Percentiles rank a stretch among this genome's conserved stretches.
Conservation (phyloP, 495 filamentous ascomycete genomes). For the Neurospora sp. region DNA sequence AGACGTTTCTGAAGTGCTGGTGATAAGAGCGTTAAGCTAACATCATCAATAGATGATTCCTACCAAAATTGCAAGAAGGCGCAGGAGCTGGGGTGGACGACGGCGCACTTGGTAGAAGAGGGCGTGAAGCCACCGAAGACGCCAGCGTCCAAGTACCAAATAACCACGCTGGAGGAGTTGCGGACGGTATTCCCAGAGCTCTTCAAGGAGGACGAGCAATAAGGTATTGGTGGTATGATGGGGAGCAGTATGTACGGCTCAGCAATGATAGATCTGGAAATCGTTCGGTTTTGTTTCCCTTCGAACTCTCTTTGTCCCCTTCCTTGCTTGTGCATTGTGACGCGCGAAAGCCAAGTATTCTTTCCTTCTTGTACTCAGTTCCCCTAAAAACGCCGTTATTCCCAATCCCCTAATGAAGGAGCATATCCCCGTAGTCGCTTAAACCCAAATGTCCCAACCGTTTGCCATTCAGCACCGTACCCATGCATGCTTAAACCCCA, state of each 20-base stretch:
- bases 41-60: constrained; percentile 58
- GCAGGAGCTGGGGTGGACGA: constrained; percentile 66
- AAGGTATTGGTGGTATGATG: background rate
- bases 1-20: background rate
- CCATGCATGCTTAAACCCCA: background rate
- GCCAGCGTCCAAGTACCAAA: constrained; percentile 55
- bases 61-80: constrained; percentile 62
- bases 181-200: constrained; percentile 63
- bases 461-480: background rate
- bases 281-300: background rate
- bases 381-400: background rate
- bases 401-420: background rate
- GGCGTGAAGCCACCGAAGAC: constrained; percentile 45
- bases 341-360: background rate
- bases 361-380: background rate
- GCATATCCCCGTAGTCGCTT: background rate
- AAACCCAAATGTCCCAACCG: background rate
- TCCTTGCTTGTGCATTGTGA: background rate
- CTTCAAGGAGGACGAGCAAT: constrained; percentile 43
- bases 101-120: constrained; percentile 73
- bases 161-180: constrained; percentile 64
- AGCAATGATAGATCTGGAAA: background rate
- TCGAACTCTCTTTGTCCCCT: background rate
- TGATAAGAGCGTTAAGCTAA: constrained; percentile 4
- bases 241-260: background rate